Conservation (phyloP, 2,329 filamentous ascomycete genomes). For the Fusarium transvaalense region DNA sequence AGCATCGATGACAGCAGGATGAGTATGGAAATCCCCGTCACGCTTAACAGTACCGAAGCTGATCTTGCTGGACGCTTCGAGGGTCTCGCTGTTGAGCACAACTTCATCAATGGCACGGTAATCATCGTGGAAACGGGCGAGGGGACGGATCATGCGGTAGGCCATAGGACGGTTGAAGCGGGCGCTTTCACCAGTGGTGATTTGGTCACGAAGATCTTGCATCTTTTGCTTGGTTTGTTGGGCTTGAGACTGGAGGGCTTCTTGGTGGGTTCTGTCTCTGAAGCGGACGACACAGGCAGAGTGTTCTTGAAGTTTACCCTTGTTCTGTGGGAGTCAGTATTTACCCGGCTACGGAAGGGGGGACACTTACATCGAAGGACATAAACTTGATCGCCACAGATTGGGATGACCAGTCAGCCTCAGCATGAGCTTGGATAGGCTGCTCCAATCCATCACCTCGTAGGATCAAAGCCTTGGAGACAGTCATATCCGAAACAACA, state of each 20-base stretch:
- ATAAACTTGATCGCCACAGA: slow-evolving; percentile 26
- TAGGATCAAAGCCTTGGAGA: slow-evolving; percentile 37
- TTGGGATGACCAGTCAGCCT: slow-evolving; percentile 32
- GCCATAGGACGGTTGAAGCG: slow-evolving; percentile 45
- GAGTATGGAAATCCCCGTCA: slow-evolving; percentile 34
- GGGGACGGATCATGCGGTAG: slow-evolving; percentile 39
- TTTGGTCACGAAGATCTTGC: slow-evolving; percentile 29
- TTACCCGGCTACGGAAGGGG: fast-evolving
- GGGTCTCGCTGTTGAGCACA: slow-evolving; percentile 34
- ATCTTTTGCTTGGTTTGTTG: slow-evolving; percentile 25
- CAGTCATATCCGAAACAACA: slow-evolving; percentile 41
- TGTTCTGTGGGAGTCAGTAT: slow-evolving; percentile 1
- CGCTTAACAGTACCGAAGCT: slow-evolving; percentile 40
- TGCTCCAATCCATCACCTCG: slow-evolving; percentile 13
- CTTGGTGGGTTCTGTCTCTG: slow-evolving; percentile 21
- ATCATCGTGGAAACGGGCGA: slow-evolving; percentile 41
- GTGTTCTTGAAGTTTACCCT: slow-evolving; percentile 31
- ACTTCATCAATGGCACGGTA: slow-evolving; percentile 43
- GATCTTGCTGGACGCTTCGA: slow-evolving; percentile 31
- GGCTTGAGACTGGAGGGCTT: slow-evolving; percentile 7
- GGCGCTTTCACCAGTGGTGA: slow-evolving; percentile 21
- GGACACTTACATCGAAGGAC: slow-evolving; percentile 34
- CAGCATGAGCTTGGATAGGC: slow-evolving; percentile 33
- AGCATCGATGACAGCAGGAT: slow-evolving; percentile 41
- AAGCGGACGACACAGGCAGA: slow-evolving; percentile 31